These are phyloP conservation scores for Cercophora samala DNA, from an alignment of 495 filamentous ascomycete genomes.

Conservation along the genomic window DNA sequence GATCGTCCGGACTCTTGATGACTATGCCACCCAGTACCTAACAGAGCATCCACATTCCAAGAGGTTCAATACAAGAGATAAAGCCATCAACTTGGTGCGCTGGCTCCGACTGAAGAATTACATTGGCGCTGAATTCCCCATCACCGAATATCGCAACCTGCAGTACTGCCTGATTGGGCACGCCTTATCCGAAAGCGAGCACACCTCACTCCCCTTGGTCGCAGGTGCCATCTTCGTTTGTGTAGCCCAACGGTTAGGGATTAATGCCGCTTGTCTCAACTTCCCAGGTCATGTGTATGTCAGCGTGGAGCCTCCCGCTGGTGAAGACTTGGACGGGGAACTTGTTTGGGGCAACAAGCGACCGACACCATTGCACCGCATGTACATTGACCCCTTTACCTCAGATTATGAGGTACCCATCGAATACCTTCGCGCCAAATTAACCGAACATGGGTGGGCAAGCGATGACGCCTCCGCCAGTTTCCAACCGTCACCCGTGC, in stretches of 20 bases:
- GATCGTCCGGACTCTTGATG: conserved; percentile 62
- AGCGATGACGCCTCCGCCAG: conserved; percentile 36
- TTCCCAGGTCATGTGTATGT: conserved; percentile 80
- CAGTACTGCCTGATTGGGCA: conserved; percentile 83
- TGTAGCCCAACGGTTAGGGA: conserved; percentile 53
- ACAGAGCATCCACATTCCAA: conserved; percentile 48
- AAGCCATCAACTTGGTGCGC: conserved; percentile 61
- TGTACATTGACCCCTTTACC: conserved; percentile 84
- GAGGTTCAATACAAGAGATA: conserved; percentile 55
- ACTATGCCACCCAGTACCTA: conserved; percentile 54
- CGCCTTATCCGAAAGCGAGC: conserved; percentile 62
- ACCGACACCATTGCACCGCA: background rate
- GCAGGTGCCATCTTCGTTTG: conserved; percentile 57
- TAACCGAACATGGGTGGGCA: background rate
- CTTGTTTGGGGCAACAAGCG: conserved; percentile 42
- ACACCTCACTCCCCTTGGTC: conserved; percentile 74
- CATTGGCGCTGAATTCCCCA: conserved; percentile 58
- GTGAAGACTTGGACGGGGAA: conserved; percentile 60
- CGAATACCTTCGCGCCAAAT: background rate
- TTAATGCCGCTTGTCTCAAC: conserved; percentile 69
- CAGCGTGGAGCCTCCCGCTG: conserved; percentile 57
- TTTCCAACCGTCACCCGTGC: conserved; percentile 39
- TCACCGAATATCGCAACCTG: conserved; percentile 68
- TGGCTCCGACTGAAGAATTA: conserved; percentile 66
- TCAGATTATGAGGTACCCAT: conserved; percentile 58